These are phyloP conservation scores for Codiaeum variegatum DNA, from an alignment of 441 rosid genomes.

Conservation along the genomic window DNA sequence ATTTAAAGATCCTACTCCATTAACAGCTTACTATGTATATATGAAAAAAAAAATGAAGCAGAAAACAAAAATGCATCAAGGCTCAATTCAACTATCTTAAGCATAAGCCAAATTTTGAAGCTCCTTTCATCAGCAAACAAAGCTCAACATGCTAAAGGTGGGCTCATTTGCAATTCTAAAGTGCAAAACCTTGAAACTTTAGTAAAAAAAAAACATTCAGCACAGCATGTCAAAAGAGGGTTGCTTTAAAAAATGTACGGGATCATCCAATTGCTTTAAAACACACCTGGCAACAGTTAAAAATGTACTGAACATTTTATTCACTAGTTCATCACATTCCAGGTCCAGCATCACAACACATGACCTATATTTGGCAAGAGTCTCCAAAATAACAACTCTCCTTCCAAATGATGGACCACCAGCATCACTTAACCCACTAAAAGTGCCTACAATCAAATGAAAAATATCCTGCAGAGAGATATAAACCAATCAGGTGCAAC, in stretches of 20 bases:
- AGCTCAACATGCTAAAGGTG: background rate
- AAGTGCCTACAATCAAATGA: conserved; percentile 56
- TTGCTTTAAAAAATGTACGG: background rate
- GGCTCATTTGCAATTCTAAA: conserved; percentile 1
- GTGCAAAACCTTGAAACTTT: conserved; percentile 1
- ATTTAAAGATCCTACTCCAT: background rate
- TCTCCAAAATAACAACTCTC: conserved; percentile 83
- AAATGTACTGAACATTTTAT: conserved; percentile 88
- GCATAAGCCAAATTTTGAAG: background rate
- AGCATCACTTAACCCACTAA: conserved; percentile 66
- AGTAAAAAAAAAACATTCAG: background rate
- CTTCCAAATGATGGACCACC: conserved; percentile 70
- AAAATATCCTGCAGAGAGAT: conserved; percentile 36
- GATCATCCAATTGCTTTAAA: conserved; percentile 8
- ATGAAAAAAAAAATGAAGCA: background rate
- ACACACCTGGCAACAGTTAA: conserved; percentile 90
- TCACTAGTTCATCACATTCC: conserved; percentile 79
- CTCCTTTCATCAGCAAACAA: background rate
- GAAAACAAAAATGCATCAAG: background rate
- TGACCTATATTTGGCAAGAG: conserved; percentile 92
- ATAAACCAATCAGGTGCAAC: conserved; percentile 25
- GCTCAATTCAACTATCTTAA: background rate
- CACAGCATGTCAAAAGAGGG: background rate
- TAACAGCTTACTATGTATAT: background rate
- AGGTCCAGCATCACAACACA: conserved; percentile 99